phyloP scores from a whole-genome alignment of 306 rosid species.

The Clitoria ternatea region DNA sequence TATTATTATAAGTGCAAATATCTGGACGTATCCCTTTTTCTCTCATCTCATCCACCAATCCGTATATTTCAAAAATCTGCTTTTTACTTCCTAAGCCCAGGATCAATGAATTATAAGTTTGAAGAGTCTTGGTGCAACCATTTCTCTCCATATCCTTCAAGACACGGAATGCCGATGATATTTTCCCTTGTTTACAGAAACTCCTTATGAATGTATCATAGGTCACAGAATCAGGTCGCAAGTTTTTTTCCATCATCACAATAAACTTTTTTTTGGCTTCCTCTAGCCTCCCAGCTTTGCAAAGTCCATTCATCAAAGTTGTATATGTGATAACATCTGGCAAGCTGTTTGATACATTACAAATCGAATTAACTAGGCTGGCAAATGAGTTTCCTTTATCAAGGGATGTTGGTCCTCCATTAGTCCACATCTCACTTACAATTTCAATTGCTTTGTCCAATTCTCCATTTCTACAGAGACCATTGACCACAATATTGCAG shows the following conservation, averaged over 20 bases:
- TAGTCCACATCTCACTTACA: slow-evolving; percentile 80
- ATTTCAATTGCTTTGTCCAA: slow-evolving; percentile 82
- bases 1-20: slow-evolving; percentile 67
- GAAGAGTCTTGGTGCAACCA: slow-evolving; percentile 84
- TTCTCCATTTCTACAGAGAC: slow-evolving; percentile 74
- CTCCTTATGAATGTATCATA: slow-evolving; percentile 58
- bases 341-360: slow-evolving; percentile 47
- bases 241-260: slow-evolving; percentile 75
- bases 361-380: slow-evolving; percentile 48
- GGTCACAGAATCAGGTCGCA: slow-evolving; percentile 70
- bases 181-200: slow-evolving; percentile 79
- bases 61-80: slow-evolving; percentile 83
- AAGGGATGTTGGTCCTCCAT: slow-evolving; percentile 71
- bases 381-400: slow-evolving; percentile 55
- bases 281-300: slow-evolving; percentile 79
- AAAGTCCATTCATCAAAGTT: slow-evolving; percentile 65
- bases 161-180: slow-evolving; percentile 89
- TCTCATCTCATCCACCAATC: slow-evolving; percentile 91
- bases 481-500: slow-evolving; percentile 78
- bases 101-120: slow-evolving; percentile 87
- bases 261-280: slow-evolving; percentile 81
- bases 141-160: slow-evolving; percentile 95
- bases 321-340: slow-evolving; percentile 83
- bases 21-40: slow-evolving; percentile 72
- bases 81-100: slow-evolving; percentile 63